Percentiles rank a stretch among this genome's conserved stretches.
phyloP scores from a whole-genome alignment of 2,329 filamentous ascomycete genomes.

The Dactylellina leptospora region DNA sequence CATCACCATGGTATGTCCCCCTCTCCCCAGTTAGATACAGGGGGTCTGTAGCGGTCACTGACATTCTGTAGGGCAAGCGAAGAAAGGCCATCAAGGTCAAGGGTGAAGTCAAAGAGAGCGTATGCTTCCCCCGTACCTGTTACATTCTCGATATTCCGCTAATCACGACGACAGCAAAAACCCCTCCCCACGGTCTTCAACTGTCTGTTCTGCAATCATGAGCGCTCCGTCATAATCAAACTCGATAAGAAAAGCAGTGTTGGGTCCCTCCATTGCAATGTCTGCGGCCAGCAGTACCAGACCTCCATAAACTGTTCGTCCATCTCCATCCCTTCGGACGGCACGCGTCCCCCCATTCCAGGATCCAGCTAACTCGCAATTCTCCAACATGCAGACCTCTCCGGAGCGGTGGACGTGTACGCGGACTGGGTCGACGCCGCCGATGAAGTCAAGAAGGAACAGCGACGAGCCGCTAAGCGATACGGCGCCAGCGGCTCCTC shows the following conservation, averaged over 20 bases:
- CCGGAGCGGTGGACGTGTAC: constrained; percentile 92
- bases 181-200: constrained; percentile 84
- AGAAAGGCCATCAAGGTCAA: constrained; percentile 53
- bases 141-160: neutral
- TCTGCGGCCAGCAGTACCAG: constrained; percentile 93
- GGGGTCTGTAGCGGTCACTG: neutral
- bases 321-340: neutral
- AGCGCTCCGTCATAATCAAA: constrained; percentile 88
- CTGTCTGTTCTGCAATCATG: constrained; percentile 98
- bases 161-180: constrained; percentile 66
- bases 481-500: constrained; percentile 59
- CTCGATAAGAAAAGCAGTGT: constrained; percentile 92
- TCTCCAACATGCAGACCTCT: constrained; percentile 71
- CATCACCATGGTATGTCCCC: constrained; percentile 9
- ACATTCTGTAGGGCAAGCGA: constrained; percentile 43
- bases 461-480: constrained; percentile 55
- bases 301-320: constrained; percentile 86
- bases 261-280: constrained; percentile 85
- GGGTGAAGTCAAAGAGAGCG: constrained; percentile 48
- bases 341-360: neutral
- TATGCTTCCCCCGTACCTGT: constrained; percentile 30
- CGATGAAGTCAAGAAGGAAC: constrained; percentile 74
- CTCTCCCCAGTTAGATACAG: neutral
- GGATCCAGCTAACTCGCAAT: neutral
- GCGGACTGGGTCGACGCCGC: constrained; percentile 98